A percentile compares a stretch with the other conserved stretches of the same genome.
These are phyloP conservation scores for Abelmoschus esculentus DNA, from an alignment of 345 rosid species.

Conservation along the genomic window DNA sequence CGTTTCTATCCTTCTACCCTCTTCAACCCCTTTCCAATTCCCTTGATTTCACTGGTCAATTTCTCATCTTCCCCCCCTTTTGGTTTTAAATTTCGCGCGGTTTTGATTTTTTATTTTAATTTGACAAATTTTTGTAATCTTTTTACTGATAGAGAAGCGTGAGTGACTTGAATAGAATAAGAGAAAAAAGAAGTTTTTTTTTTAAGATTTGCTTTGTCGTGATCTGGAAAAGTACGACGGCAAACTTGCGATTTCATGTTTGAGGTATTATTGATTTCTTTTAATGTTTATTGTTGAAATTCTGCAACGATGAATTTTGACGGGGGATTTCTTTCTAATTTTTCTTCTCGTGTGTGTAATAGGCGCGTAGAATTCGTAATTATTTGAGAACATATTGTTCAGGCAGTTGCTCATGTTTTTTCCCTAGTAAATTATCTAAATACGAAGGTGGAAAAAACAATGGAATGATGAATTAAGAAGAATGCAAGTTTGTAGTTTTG, in stretches of 20 bases:
- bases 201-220: neutral
- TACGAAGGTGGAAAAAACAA: neutral
- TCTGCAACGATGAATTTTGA: neutral
- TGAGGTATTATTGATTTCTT: conserved; percentile 5
- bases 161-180: neutral
- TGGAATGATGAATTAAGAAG: neutral
- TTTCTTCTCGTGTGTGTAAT: too few species aligned
- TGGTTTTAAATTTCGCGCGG: neutral
- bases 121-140: neutral
- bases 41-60: conserved; percentile 5
- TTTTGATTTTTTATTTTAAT: neutral
- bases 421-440: neutral
- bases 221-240: neutral
- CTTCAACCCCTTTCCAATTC: neutral
- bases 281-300: neutral
- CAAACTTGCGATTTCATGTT: neutral
- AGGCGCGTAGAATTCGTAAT: neutral
- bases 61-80: neutral
- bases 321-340: neutral
- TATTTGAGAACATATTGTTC: neutral
- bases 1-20: neutral
- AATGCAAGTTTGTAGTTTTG: neutral
- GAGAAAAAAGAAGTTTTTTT: neutral
- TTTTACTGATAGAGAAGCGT: neutral
- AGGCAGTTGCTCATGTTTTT: neutral